phyloP scores from a whole-genome alignment of 139 green algal species.

The Picochlorum sp. region DNA sequence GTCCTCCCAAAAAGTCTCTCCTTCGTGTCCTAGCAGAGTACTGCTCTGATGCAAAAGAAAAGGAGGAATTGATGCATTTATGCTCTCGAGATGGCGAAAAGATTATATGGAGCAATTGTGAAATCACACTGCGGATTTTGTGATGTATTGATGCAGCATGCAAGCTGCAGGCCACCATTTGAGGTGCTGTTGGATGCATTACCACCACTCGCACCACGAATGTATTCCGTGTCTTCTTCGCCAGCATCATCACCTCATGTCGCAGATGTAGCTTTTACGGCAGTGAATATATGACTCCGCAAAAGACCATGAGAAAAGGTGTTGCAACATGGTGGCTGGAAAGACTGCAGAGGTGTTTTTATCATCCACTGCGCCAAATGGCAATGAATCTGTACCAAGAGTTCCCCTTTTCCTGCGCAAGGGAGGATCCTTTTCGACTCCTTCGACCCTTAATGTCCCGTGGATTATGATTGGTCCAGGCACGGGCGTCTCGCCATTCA shows the following conservation, averaged over 20 bases:
- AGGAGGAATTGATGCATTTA: conserved; percentile 51
- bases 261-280: conserved; percentile 58
- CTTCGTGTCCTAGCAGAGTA: conserved; percentile 80
- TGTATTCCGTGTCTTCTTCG: conserved; percentile 82
- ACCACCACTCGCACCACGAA: conserved; percentile 60
- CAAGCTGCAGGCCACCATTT: conserved; percentile 64
- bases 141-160: conserved; percentile 66
- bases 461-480: conserved; percentile 85
- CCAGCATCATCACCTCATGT: conserved; percentile 10
- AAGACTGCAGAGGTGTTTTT: conserved; percentile 24
- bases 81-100: conserved; percentile 38
- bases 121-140: conserved; percentile 55
- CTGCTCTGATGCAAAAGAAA: conserved; percentile 55
- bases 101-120: conserved; percentile 43
- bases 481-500: conserved; percentile 86
- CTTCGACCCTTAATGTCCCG: conserved; percentile 42
- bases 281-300: conserved; percentile 54
- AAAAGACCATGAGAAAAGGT: conserved; percentile 34
- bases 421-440: conserved; percentile 52
- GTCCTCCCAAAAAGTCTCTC: conserved; percentile 64
- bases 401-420: conserved; percentile 75
- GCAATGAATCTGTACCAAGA: neutral
- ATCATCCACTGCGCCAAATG: neutral
- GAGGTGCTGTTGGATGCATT: conserved; percentile 73
- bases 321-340: conserved; percentile 81